A percentile compares a stretch with the other conserved stretches of the same genome.
Conservation (phyloP, 2,329 filamentous ascomycete genomes). For the Fusarium sp. region DNA sequence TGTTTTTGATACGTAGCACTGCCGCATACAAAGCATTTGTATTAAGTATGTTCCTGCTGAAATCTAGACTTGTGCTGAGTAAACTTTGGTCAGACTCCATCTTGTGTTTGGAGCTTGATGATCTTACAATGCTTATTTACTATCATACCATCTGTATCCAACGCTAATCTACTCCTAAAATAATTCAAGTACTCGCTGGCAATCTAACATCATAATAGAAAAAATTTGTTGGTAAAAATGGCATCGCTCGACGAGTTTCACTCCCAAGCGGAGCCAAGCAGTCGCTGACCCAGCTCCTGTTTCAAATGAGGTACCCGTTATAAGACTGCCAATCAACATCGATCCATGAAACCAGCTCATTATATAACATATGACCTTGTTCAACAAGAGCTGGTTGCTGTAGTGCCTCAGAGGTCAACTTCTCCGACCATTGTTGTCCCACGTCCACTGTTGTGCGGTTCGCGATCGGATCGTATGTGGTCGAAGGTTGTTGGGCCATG, state of each 20-base stretch:
- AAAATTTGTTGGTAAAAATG: too few relatives aligned
- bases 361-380: conserved; percentile 53
- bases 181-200: too few relatives aligned
- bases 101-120: too few relatives aligned
- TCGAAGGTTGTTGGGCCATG: conserved; percentile 26
- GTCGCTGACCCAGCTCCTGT: not conserved
- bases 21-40: not conserved
- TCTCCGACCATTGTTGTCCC: conserved; percentile 43
- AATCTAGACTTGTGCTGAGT: not conserved
- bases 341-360: conserved; percentile 58
- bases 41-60: not conserved
- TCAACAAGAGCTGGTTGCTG: conserved; percentile 51
- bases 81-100: too few relatives aligned
- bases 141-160: too few relatives aligned
- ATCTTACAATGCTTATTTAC: too few relatives aligned
- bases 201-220: too few relatives aligned
- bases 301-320: conserved; percentile 48
- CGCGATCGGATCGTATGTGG: conserved; percentile 39
- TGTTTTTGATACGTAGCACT: too few relatives aligned
- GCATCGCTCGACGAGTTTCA: not conserved
- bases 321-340: conserved; percentile 56
- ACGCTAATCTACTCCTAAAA: too few relatives aligned
- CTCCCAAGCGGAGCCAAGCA: not conserved
- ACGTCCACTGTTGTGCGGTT: conserved; percentile 43
- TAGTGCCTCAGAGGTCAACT: conserved; percentile 33